Evolutionary conservation across 306 rosid genomes (phyloP), one percentile per base, ranked within the genome.

Genomic region (Begonia fuchsioides): DNA sequence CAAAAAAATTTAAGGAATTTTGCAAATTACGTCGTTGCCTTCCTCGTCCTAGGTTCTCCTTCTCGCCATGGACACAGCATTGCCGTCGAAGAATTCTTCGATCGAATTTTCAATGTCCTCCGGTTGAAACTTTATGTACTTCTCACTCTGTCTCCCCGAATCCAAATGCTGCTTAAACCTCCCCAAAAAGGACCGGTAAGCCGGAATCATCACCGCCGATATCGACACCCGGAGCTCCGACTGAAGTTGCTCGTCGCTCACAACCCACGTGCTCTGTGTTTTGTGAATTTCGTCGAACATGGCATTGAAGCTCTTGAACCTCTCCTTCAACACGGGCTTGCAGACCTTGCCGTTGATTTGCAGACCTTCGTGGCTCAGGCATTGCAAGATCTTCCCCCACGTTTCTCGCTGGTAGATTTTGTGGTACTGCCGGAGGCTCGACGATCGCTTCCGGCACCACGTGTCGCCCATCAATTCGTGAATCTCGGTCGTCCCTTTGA

Each of bases 251-350:
- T 75, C 84, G 43, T 87, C 96, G 32, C 76, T 70, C 10, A 87
- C 87, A 14, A 80, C 80, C 96, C 96, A 87, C 13, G 65, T 43
- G 53, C 82, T 72, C 46, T 87, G 96, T 3, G 76, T 68, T 66
- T 75, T 87, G 68, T 77, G 80, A 38, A 79, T 79, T 45, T 82
- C 92, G 2, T 87, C 96, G 15, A 87, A 75, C 80, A 77, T 67
- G 3, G 58, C n/a, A 32, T 77, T 87, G 64, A 87, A 87, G 45
- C 44, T 38, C 63, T 87, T 79, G 51, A 82, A 87, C 69, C 84
- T 64, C 47, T 87, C 96, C 72, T 80, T 87, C 17, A 87, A 38
- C 35, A 72, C 64, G 1, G 70, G 57, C 70, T 75, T 82, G 0
- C 77, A 63, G 3, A 75, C 80, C 60, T 75, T 76, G 56, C 81